Base-by-base conservation (phyloP, 2,329 filamentous ascomycete genomes). In the Nemania sp. region DNA sequence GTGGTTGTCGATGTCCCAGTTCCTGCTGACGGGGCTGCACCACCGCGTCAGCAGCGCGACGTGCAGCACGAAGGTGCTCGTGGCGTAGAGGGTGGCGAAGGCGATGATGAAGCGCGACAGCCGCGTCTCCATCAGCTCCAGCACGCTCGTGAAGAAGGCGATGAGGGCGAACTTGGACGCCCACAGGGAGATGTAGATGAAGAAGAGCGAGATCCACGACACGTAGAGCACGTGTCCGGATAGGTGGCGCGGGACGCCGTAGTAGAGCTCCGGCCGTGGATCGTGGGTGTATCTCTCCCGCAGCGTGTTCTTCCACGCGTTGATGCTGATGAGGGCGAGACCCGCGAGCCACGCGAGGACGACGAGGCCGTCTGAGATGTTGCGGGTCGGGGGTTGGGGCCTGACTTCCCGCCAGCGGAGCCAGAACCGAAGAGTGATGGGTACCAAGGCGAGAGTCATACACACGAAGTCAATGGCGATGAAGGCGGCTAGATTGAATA, bases 111-210 rank as follows among this genome's bases (percentile, higher is more conserved):
- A 2, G 1, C 59, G 59, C 12, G 65, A 61, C 25, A 54, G 20
- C 5, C 56, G 58, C 2, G 54, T 60, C 40, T 62, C 60, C 42
- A 66, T 63, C 12, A 67, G 37, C 15, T 45, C 40, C 40, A 69
- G 9, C 11, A 68, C 52, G 32, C 56, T 53, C 4, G 65, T 58
- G 55, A 68, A 69, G 39, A 66, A 68, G 20, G 66, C 63, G 34
- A 69, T 64, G 5, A 69, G 65, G 6, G 67, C 60, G 39, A 69
- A 69, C 37, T 69, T 69, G 40, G 66, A 58, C 17, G 67, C 66
- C 66, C 66, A 69, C 3, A 69, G 60, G 35, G 67, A 60, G 59
- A 68, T 63, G 57, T 69, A 69, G 49, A 69, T 67, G 60, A 67
- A 69, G 43, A 60, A 69, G 17, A 69, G 65, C 17, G 66, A 69